phyloP scores from a whole-genome alignment of 2,329 filamentous ascomycete genomes.

The Septoria linicola region DNA sequence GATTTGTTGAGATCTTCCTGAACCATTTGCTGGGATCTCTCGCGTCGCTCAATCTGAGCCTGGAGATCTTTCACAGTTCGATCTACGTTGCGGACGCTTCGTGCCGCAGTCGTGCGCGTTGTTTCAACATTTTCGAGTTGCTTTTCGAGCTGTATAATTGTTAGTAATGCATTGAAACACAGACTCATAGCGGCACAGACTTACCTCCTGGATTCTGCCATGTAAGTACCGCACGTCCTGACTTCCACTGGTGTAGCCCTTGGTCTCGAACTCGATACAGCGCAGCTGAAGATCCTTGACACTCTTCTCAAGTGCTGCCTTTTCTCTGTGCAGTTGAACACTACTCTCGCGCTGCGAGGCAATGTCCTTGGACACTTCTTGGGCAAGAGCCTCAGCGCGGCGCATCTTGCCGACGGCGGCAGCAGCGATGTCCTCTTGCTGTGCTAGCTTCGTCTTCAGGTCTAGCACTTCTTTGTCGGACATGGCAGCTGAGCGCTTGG shows the following conservation, averaged over 20 bases:
- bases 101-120: slow-evolving; percentile 74
- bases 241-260: slow-evolving; percentile 90
- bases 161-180: neutral
- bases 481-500: slow-evolving; percentile 82
- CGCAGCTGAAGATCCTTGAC: slow-evolving; percentile 87
- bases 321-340: slow-evolving; percentile 81
- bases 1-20: slow-evolving; percentile 80
- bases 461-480: slow-evolving; percentile 88
- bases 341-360: slow-evolving; percentile 79
- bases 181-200: slow-evolving; percentile 32
- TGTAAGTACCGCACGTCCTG: slow-evolving; percentile 95
- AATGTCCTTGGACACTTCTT: slow-evolving; percentile 92
- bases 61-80: slow-evolving; percentile 92
- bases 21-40: slow-evolving; percentile 77
- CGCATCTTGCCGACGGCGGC: slow-evolving; percentile 98
- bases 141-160: slow-evolving; percentile 38
- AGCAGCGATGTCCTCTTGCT: slow-evolving; percentile 87
- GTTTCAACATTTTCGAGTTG: slow-evolving; percentile 87
- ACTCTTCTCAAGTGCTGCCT: slow-evolving; percentile 82
- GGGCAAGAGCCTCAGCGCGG: slow-evolving; percentile 79
- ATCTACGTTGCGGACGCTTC: slow-evolving; percentile 87
- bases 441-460: slow-evolving; percentile 81
- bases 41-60: slow-evolving; percentile 85
- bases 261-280: slow-evolving; percentile 91
- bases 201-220: slow-evolving; percentile 91